Evolutionary conservation across 2,329 filamentous ascomycete species (phyloP).

Genomic region (Dichotomopilus funicola): DNA sequence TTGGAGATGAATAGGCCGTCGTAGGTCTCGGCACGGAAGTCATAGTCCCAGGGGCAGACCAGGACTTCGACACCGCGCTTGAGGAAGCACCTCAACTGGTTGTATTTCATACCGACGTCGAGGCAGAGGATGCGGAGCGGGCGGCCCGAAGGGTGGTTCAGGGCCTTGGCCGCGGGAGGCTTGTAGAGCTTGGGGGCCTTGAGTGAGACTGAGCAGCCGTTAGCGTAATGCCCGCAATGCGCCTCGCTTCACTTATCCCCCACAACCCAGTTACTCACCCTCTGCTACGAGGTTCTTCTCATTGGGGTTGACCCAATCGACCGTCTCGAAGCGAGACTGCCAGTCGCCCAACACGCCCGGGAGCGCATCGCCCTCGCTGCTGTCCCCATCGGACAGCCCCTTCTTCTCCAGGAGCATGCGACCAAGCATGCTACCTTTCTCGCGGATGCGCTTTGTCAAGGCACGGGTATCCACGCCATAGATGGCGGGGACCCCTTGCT

Average conservation of each 20-base stretch:
- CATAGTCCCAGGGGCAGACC: constrained; percentile 93
- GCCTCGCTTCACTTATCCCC: constrained; percentile 9
- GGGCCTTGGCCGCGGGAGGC: constrained; percentile 58
- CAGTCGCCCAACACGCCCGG: constrained; percentile 35
- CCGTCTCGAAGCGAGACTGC: constrained; percentile 62
- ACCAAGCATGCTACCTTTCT: constrained; percentile 94
- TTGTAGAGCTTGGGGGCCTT: constrained; percentile 79
- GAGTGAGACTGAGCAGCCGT: constrained; percentile 67
- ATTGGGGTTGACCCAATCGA: constrained; percentile 91
- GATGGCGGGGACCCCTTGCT: constrained; percentile 88
- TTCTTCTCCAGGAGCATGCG: constrained; percentile 71
- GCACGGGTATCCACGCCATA: constrained; percentile 91
- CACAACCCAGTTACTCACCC: no score
- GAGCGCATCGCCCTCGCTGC: constrained; percentile 37
- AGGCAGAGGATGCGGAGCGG: constrained; percentile 83
- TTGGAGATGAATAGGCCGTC: constrained; percentile 98
- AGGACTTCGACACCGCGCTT: constrained; percentile 87
- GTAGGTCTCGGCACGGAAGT: constrained; percentile 81
- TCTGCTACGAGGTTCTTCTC: constrained; percentile 86
- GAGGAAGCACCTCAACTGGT: constrained; percentile 90
- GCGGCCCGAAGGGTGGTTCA: constrained; percentile 84
- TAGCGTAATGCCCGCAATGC: constrained; percentile 29
- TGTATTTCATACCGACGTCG: constrained; percentile 97
- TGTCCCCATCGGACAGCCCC: constrained; percentile 38
- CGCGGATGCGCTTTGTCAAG: constrained; percentile 87